Base-by-base conservation (phyloP, 192 early-diverging fungal genomes). In the Mortierella hygrophila region DNA sequence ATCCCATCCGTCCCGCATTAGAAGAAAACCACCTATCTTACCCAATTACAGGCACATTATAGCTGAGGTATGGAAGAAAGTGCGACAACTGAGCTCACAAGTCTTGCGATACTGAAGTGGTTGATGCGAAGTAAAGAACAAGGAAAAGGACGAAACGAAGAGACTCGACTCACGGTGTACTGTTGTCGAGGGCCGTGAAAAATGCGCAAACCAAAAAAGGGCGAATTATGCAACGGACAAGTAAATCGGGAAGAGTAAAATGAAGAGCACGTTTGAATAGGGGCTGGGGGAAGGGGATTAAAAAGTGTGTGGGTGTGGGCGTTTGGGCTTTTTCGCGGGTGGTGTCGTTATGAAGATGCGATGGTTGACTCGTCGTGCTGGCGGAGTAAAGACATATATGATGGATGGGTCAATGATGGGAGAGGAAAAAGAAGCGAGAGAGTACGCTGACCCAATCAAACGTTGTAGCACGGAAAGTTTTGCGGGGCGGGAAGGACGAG, bases 221-320 rank as follows among this genome's bases (percentile, higher is more conserved):
- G 49, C 49, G 49, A 52, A 52, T 52, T 65, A 65, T 65, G 60
- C 11, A 65, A 15, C 29, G 60, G 11, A 65, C 32, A 26, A n/a
- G 60, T 65, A 65, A 65, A 26, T 26, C 6, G 55, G 60, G 29
- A 32, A 35, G 60, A 29, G 60, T n/a, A 9, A 63, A 65, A 65
- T 65, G 60, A 65, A 65, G 60, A 65, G 26, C 60, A 65, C 60
- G 60, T 65, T 65, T 65, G 29, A 65, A 32, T 29, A 65, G 60
- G 60, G 29, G 55, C 9, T 21, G 20, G 6, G 18, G 55, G 60
- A 15, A 15, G 21, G 8, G 26, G 10, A 26, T 63, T 32, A 23
- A 63, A 26, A 29, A 1, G n/a, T n/a, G 26, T 57, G 60, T 29
- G 60, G 15, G 60, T 63, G 60, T 26, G 26, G 7, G 57, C 57